These are phyloP conservation scores for Gonium pectorale DNA, from an alignment of 139 green algal species.

Conservation along the genomic window DNA sequence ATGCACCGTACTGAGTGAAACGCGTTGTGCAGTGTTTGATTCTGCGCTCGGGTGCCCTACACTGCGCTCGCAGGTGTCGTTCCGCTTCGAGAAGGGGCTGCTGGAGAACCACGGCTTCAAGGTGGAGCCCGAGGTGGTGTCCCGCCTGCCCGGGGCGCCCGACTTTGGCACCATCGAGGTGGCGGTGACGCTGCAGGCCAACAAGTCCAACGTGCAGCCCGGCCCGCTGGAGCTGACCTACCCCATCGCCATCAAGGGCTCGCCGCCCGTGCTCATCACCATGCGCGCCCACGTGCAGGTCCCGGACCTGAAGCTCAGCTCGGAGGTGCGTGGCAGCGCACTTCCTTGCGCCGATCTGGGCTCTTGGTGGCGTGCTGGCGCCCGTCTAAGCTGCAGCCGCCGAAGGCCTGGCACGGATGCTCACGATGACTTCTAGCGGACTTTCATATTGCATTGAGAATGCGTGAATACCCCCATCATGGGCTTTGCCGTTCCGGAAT, in stretches of 20 bases:
- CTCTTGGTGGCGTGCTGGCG: no score
- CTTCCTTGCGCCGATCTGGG: no score
- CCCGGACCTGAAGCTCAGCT: constrained; percentile 19
- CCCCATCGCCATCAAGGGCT: constrained; percentile 70
- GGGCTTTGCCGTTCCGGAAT: no score
- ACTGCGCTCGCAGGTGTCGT: constrained; percentile 43
- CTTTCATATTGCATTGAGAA: no score
- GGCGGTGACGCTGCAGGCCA: constrained; percentile 65
- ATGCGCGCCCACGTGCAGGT: constrained; percentile 68
- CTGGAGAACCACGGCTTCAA: constrained; percentile 74
- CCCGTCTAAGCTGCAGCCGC: no score
- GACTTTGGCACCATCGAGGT: constrained; percentile 66
- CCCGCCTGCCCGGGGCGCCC: constrained; percentile 73
- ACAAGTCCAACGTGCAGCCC: constrained; percentile 52
- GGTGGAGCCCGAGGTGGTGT: constrained; percentile 75
- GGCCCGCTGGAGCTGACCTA: constrained; percentile 69
- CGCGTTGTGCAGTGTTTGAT: no score
- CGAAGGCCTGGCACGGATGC: no score
- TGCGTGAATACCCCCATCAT: no score
- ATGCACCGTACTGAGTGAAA: no score
- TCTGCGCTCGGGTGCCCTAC: no score
- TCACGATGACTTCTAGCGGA: no score
- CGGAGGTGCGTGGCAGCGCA: constrained; percentile 28
- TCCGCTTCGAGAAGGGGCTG: constrained; percentile 70
- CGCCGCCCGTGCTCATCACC: constrained; percentile 72